A percentile compares a stretch with the other conserved stretches of the same genome.
phyloP scores from a whole-genome alignment of 352 stramenopile genomes.

The Phytophthora boehmeriae region DNA sequence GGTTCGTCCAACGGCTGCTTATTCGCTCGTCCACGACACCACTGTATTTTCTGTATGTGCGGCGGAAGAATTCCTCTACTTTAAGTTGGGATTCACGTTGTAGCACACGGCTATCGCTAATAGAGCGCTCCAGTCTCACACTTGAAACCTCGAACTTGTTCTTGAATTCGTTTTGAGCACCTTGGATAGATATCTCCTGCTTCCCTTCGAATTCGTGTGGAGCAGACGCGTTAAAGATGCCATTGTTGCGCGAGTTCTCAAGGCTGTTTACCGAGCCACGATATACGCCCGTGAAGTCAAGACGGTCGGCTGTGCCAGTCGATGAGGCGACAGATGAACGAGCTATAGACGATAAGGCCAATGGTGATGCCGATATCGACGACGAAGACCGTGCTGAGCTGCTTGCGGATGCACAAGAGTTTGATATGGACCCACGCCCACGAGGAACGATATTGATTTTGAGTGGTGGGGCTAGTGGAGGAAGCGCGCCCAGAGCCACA shows the following conservation, averaged over 20 bases:
- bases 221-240: neutral
- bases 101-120: conserved; percentile 39
- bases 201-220: conserved; percentile 1
- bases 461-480: conserved; percentile 20
- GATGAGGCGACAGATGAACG: conserved; percentile 35
- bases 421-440: conserved; percentile 19
- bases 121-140: conserved; percentile 30
- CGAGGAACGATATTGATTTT: conserved; percentile 27
- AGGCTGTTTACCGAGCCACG: conserved; percentile 41
- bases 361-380: conserved; percentile 17
- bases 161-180: conserved; percentile 1
- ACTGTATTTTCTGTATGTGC: conserved; percentile 34
- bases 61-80: conserved; percentile 56
- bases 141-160: conserved; percentile 4
- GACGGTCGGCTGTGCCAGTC: conserved; percentile 31
- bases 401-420: conserved; percentile 8
- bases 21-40: conserved; percentile 29
- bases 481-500: conserved; percentile 25
- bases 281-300: conserved; percentile 65
- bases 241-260: conserved; percentile 16
- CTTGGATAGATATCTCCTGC: neutral
- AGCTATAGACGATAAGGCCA: conserved; percentile 20
- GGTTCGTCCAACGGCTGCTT: conserved; percentile 16
- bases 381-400: conserved; percentile 5
- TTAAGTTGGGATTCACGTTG: conserved; percentile 47